Conservation (phyloP, 2,329 filamentous ascomycete genomes). For the Dichotomopilus funicola region DNA sequence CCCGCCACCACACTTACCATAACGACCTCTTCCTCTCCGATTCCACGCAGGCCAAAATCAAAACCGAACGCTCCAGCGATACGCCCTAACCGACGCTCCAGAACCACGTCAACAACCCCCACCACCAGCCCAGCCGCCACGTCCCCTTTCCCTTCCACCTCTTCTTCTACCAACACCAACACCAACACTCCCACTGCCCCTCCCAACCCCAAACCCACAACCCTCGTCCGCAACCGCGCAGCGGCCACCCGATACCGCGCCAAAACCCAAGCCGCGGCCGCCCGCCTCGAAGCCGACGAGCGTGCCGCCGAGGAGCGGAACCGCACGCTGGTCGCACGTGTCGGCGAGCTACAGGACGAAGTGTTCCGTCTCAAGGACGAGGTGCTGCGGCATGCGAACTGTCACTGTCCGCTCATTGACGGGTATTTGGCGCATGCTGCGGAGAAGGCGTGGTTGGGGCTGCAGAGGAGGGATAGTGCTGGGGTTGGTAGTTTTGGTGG, state of each 20-base stretch:
- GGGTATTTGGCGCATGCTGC: conserved; percentile 26
- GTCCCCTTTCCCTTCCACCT: neutral
- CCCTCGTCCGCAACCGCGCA: conserved; percentile 23
- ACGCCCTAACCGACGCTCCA: neutral
- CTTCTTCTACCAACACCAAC: neutral
- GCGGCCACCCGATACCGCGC: conserved; percentile 29
- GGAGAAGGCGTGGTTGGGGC: neutral
- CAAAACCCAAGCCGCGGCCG: conserved; percentile 25
- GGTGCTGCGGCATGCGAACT: conserved; percentile 26
- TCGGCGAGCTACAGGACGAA: conserved; percentile 24
- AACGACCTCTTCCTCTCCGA: neutral
- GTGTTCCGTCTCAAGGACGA: conserved; percentile 28
- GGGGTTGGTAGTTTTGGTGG: neutral
- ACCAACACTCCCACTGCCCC: neutral
- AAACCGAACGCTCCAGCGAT: too few species aligned
- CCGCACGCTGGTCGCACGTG: conserved; percentile 18
- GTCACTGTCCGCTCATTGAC: conserved; percentile 24
- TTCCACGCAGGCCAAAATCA: neutral
- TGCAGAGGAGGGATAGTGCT: neutral
- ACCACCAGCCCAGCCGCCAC: neutral
- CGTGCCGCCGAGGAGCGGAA: conserved; percentile 14
- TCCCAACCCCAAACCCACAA: neutral
- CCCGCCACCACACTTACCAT: neutral
- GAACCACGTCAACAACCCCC: neutral
- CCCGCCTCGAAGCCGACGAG: conserved; percentile 24